Evolutionary conservation across 2,329 filamentous ascomycete species (phyloP), one percentile per base, ranked within the genome.

Genomic region (Paecilomyces formosus): DNA sequence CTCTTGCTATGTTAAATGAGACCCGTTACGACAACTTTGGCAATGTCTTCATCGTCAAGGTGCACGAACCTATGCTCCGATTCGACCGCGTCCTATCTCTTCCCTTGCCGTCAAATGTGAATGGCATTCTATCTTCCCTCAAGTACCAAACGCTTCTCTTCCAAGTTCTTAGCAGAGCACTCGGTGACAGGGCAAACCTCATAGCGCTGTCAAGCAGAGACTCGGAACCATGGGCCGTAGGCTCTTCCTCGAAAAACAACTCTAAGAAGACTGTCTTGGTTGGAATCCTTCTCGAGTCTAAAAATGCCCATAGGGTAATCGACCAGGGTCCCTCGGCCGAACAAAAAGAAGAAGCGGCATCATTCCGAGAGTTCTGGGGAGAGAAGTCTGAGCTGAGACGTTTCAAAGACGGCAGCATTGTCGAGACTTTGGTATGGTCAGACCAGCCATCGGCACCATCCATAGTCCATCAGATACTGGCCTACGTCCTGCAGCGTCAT

Each of bases 401-500:
- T 21, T 99, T 99, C 79, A 95, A 92, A 67, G 92, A 97, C 68
- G 94, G 94, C 22, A 93, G 88, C 66, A 97, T 99, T 64, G 81
- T 92, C 8, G 95, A 99, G 73, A 96, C 90, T 68, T 79, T 97
- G 30, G 87, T 96, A 21, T 99, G 94, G 94, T 81, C 81, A 1
- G 83, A 86, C 63, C 81, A 83, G 57, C 78, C 82, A 1, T 78
- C 85, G 1, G 78, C 81, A 2, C 72, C 76, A 31, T 84, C 87
- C 6, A 85, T 96, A 21, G 84, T 91, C 56, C 84, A 91, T 67
- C 91, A 96, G 64, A 94, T 97, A 59, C 77, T 92, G 53, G 79
- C 81, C 3, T 89, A 92, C 69, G 79, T 90, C 18, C 76, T 96
- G 12, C 78, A 81, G 33, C 81, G 84, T 4, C 92, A 96, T 73